These are phyloP conservation scores for Populus simonii DNA, from an alignment of 345 rosid species.

Conservation along the genomic window DNA sequence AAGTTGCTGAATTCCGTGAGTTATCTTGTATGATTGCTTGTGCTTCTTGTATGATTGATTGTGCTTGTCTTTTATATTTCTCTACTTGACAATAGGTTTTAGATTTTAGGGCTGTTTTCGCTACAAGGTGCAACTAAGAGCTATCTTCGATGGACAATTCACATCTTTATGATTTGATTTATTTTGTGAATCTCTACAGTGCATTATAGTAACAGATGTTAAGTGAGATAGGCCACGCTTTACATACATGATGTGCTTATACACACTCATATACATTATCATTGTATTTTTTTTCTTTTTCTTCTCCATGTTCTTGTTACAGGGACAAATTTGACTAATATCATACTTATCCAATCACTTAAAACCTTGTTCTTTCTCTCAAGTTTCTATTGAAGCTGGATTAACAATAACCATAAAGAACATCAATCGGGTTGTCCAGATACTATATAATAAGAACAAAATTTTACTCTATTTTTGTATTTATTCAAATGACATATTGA, in stretches of 20 bases:
- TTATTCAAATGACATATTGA: not conserved
- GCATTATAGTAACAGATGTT: not conserved
- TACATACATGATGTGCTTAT: not conserved
- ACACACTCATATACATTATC: not conserved
- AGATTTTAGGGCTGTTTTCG: too few species aligned
- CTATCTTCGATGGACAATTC: not conserved
- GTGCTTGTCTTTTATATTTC: too few species aligned
- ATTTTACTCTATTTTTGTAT: not conserved
- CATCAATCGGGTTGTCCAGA: not conserved
- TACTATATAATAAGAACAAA: not conserved
- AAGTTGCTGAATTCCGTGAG: too few species aligned
- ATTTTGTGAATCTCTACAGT: not conserved
- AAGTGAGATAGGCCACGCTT: not conserved
- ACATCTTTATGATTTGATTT: not conserved
- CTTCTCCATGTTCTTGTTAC: not conserved
- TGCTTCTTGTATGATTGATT: too few species aligned
- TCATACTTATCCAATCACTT: not conserved
- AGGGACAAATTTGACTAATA: not conserved
- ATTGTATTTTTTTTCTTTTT: not conserved
- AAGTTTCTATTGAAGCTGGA: not conserved
- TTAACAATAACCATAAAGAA: not conserved
- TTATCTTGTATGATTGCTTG: too few species aligned
- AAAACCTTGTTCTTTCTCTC: not conserved
- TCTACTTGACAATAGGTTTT: too few species aligned
- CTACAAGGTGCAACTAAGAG: not conserved